These are phyloP conservation scores for Alternaria brassicae DNA, from an alignment of 2,329 filamentous ascomycete species.

Conservation along the genomic window DNA sequence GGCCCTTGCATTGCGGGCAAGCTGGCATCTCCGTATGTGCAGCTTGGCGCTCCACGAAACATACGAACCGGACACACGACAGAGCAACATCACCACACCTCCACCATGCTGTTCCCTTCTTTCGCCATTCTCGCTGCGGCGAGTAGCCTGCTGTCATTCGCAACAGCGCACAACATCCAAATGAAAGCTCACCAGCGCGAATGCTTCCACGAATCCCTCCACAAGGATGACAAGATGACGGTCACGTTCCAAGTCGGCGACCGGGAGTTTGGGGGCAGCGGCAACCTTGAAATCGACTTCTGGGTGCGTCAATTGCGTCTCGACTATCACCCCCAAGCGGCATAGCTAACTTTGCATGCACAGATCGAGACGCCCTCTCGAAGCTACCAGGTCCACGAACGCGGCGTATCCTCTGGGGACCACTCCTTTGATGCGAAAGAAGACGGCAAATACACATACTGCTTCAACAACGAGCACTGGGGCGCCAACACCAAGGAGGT, in stretches of 20 bases:
- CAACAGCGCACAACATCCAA: slow-evolving; percentile 91
- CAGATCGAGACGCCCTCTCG: slow-evolving; percentile 80
- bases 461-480: slow-evolving; percentile 99
- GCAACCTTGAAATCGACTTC: slow-evolving; percentile 96
- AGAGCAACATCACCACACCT: slow-evolving; percentile 20
- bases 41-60: slow-evolving; percentile 19
- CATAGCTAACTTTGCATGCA: slow-evolving; percentile 15
- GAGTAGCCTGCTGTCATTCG: slow-evolving; percentile 67
- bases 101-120: slow-evolving; percentile 48
- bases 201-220: slow-evolving; percentile 95
- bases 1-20: slow-evolving; percentile 37
- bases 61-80: slow-evolving; percentile 14
- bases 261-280: slow-evolving; percentile 90
- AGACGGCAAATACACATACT: slow-evolving; percentile 94
- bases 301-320: slow-evolving; percentile 69
- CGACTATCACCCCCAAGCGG: not conserved
- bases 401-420: slow-evolving; percentile 85
- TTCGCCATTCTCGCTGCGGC: slow-evolving; percentile 52
- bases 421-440: slow-evolving; percentile 85
- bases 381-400: slow-evolving; percentile 80
- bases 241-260: slow-evolving; percentile 98
- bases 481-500: slow-evolving; percentile 96
- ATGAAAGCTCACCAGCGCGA: slow-evolving; percentile 91
- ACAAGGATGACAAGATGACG: slow-evolving; percentile 96
- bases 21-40: slow-evolving; percentile 42